Conservation (phyloP, 225 moss, liverwort and hornwort species). For the Marchantia paleacea region DNA sequence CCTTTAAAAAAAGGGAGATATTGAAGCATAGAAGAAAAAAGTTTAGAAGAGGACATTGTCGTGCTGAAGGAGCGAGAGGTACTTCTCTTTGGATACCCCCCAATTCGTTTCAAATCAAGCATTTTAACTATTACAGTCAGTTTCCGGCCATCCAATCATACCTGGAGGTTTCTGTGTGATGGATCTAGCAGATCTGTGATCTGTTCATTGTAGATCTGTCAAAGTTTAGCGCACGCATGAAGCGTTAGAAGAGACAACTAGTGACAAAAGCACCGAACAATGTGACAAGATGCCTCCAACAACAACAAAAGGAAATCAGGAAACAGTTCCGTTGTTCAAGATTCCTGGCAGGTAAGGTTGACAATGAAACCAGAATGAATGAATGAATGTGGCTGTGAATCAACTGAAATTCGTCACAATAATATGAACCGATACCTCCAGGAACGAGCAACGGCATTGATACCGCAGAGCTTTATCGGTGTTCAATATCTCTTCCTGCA, state of each 20-base stretch:
- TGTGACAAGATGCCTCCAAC: no score
- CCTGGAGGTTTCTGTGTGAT: conserved; percentile 66
- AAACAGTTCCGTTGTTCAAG: background rate
- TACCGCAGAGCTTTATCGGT: conserved; percentile 61
- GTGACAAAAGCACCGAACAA: background rate
- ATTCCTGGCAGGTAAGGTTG: background rate
- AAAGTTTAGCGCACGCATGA: background rate
- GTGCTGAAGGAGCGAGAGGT: no score
- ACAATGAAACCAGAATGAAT: background rate
- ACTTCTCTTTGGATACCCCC: no score
- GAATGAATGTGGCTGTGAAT: no score
- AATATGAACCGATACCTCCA: conserved; percentile 52
- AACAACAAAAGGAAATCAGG: background rate
- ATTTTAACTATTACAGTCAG: no score
- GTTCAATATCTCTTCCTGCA: conserved; percentile 73
- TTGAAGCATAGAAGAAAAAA: no score
- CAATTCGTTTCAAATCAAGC: no score
- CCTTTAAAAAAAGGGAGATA: no score
- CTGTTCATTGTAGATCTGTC: conserved; percentile 91
- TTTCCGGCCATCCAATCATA: background rate
- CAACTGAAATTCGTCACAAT: background rate
- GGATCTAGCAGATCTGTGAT: conserved; percentile 89
- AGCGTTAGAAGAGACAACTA: background rate
- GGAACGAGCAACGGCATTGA: conserved; percentile 92
- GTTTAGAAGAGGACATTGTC: no score